Evolutionary conservation across 1,284 basidiomycete genomes (phyloP).

Genomic region (Spongispora temasekensis): DNA sequence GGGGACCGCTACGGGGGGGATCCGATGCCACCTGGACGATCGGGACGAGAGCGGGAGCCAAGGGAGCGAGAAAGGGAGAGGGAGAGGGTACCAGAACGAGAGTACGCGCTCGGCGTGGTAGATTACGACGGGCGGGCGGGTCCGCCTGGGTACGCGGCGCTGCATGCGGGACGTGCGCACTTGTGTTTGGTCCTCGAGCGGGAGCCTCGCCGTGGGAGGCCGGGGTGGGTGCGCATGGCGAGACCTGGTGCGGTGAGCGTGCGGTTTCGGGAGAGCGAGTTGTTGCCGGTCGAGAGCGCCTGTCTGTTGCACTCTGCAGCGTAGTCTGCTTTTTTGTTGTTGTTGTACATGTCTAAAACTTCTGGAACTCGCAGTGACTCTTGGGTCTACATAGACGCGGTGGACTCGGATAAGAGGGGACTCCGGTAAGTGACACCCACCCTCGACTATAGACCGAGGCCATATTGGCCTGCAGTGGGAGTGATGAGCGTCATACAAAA

Average conservation of each 20-base stretch:
- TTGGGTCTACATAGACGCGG: too few species aligned
- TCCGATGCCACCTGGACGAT: slow-evolving; percentile 12
- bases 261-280: slow-evolving; percentile 28
- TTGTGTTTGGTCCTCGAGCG: slow-evolving; percentile 30
- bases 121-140: slow-evolving; percentile 28
- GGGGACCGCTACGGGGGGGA: too few species aligned
- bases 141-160: slow-evolving; percentile 25
- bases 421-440: too few species aligned
- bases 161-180: slow-evolving; percentile 22
- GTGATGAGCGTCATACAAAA: too few species aligned
- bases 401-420: too few species aligned
- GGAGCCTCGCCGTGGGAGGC: slow-evolving; percentile 19
- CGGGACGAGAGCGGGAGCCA: slow-evolving; percentile 4
- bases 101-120: slow-evolving; percentile 25
- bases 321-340: too few species aligned
- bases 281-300: slow-evolving; percentile 22
- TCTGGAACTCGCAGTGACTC: too few species aligned
- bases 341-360: too few species aligned
- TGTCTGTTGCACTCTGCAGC: slow-evolving; percentile 25
- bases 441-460: too few species aligned
- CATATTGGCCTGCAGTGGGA: too few species aligned
- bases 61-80: neutral
- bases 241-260: slow-evolving; percentile 23
- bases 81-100: slow-evolving; percentile 8
- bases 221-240: slow-evolving; percentile 25